These are phyloP conservation scores for Oehlia diaphana DNA, from an alignment of 192 early-diverging fungal genomes.

Conservation along the genomic window DNA sequence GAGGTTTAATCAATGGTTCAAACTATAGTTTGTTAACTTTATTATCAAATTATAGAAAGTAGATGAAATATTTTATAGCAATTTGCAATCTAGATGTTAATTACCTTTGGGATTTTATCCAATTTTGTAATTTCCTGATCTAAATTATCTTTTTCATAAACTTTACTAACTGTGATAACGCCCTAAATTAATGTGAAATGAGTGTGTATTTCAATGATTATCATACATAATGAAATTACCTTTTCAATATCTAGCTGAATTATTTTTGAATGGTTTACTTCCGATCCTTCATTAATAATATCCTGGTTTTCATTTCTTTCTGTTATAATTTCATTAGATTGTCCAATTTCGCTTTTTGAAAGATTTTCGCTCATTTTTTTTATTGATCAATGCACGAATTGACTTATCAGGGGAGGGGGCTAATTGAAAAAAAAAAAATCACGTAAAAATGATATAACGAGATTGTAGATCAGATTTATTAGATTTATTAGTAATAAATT, in stretches of 20 bases:
- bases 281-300: neutral
- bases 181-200: conserved; percentile 1
- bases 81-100: neutral
- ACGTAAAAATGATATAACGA: no score
- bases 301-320: neutral
- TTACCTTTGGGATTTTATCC: conserved; percentile 28
- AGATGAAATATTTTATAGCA: neutral
- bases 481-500: no score
- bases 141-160: neutral
- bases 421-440: no score
- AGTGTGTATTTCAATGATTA: neutral
- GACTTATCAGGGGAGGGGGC: no score
- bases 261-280: neutral
- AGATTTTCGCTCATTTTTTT: no score
- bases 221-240: neutral
- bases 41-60: neutral
- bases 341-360: no score
- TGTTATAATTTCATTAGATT: no score
- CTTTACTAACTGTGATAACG: conserved; percentile 1
- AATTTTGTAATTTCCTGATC: conserved; percentile 5
- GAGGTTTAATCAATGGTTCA: conserved; percentile 30
- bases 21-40: conserved; percentile 6
- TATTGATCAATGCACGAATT: no score
- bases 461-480: no score
- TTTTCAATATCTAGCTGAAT: conserved; percentile 23